Evolutionary conservation across 116 monocot species (phyloP).

Genomic region (Trichopus zeylanicus): DNA sequence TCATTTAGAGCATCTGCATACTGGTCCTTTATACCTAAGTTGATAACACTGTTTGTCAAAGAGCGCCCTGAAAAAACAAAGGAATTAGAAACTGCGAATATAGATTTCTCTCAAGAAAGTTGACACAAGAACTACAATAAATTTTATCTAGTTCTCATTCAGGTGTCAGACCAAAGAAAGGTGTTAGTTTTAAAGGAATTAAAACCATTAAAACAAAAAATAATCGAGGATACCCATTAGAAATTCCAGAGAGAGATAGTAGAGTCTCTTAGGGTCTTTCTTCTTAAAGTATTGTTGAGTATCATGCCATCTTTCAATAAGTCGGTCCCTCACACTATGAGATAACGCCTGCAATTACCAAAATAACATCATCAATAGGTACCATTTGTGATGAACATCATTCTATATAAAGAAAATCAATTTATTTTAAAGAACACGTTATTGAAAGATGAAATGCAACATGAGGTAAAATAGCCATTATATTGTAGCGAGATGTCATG

Average conservation of each 20-base stretch:
- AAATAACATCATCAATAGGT: not conserved
- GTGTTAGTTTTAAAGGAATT: not conserved
- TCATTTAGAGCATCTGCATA: constrained; percentile 31
- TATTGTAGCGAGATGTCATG: too few species aligned
- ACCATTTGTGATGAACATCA: not conserved
- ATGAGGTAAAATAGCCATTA: too few species aligned
- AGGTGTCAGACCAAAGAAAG: too few species aligned
- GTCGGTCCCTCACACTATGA: constrained; percentile 33
- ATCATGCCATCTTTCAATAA: constrained; percentile 42
- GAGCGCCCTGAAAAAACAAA: constrained; percentile 25
- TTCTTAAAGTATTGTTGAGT: constrained; percentile 33
- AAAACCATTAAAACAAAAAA: not conserved
- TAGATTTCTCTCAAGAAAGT: too few species aligned
- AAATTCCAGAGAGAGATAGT: constrained; percentile 36
- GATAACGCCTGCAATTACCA: constrained; percentile 22
- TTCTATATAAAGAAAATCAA: not conserved
- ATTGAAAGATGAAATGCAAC: not conserved
- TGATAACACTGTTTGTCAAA: constrained; percentile 32
- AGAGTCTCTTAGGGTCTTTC: constrained; percentile 33
- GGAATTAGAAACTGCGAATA: too few species aligned
- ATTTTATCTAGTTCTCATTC: too few species aligned
- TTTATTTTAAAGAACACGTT: not conserved
- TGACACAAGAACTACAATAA: too few species aligned
- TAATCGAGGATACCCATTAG: constrained; percentile 33
- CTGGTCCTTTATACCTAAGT: constrained; percentile 21